Conservation (phyloP, 2,329 filamentous ascomycete species). For the Claviceps spartinae region DNA sequence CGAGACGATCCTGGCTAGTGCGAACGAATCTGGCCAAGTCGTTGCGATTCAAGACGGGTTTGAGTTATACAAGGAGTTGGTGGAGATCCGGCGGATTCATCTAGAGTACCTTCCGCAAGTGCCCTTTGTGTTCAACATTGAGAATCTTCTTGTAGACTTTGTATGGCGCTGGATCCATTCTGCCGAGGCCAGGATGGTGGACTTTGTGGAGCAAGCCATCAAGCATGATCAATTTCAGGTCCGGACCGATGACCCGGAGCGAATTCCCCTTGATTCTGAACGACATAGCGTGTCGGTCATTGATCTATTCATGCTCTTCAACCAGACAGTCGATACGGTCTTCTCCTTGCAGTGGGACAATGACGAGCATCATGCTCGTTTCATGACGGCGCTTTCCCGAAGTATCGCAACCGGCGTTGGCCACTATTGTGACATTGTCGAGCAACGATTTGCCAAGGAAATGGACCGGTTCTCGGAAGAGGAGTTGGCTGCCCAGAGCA, state of each 20-base stretch:
- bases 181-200: conserved; percentile 65
- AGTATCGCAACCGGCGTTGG: conserved; percentile 72
- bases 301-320: conserved; percentile 88
- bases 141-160: conserved; percentile 75
- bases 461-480: conserved; percentile 88
- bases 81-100: conserved; percentile 74
- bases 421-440: conserved; percentile 82
- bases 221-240: conserved; percentile 81
- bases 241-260: conserved; percentile 47
- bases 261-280: conserved; percentile 60
- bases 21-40: conserved; percentile 56
- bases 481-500: conserved; percentile 63
- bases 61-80: conserved; percentile 78
- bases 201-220: conserved; percentile 80
- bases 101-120: conserved; percentile 56
- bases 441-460: conserved; percentile 72
- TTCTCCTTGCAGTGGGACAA: conserved; percentile 83
- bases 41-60: conserved; percentile 87
- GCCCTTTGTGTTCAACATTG: conserved; percentile 77
- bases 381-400: conserved; percentile 88
- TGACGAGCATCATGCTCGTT: conserved; percentile 84
- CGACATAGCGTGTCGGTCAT: conserved; percentile 88
- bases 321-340: conserved; percentile 79
- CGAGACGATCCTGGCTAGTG: conserved; percentile 61
- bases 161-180: conserved; percentile 90